Base-by-base conservation (phyloP, 2,329 filamentous ascomycete species). In the Ophidiomyces ophidiicola region DNA sequence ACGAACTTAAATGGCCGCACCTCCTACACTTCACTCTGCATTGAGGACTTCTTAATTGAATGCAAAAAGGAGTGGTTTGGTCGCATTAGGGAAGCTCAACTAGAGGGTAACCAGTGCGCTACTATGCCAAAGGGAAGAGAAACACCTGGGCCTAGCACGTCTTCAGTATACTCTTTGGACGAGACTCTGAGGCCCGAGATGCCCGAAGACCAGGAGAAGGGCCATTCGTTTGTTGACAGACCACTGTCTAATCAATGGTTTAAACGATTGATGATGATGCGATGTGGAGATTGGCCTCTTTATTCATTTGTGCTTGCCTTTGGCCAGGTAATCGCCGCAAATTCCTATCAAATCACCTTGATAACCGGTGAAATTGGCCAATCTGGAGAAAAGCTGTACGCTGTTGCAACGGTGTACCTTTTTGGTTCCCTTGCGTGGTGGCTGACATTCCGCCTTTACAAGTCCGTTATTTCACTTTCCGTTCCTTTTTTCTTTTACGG, bases 21-120 rank as follows among this genome's bases (percentile, higher is more conserved):
- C 44, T 78, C 74, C 0, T 68, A 73, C 44, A 66, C 60, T 1
- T 62, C 70, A 21, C 60, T 79, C 6, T 80, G 76, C 50, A 78
- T 80, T 41, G 77, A 80, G 48, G 68, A 76, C 28, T 80, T 72
- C 52, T 60, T 81, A 8, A 68, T 71, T 44, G 74, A 74, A 51
- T 76, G 72, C 17, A 76, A 81, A 55, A 79, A 78, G 62, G 68
- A 75, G 46, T 81, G 77, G 77, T 80, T 76, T 50, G 63, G 67
- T 40, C 61, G 67, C 21, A 71, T 76, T 52, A 64, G 74, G 36
- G 64, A 74, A 44, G 74, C 71, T 32, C 73, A 72, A 53, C 67
- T 78, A 42, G 72, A 71, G 24, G 66, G 12, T 60, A 33, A 18
- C 32, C 5, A 11, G 6, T 11, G 5, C 10, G 12, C 18, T 17